A percentile compares a stretch with the other conserved stretches of the same genome.
These are phyloP conservation scores for Cercospora berteroae DNA, from an alignment of 2,329 filamentous ascomycete species.

Conservation along the genomic window DNA sequence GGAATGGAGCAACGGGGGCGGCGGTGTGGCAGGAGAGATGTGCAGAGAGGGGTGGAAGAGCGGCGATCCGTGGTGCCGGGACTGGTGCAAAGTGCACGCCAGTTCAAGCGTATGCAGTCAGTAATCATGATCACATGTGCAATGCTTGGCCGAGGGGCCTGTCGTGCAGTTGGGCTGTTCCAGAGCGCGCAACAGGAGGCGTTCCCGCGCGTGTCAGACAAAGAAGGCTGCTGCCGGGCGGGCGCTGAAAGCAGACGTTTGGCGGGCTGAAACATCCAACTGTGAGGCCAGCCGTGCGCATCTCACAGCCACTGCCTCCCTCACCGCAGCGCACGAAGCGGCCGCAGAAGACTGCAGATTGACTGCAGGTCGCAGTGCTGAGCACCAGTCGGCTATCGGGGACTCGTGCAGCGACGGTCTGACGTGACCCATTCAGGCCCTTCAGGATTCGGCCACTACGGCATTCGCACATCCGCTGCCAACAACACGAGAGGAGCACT, in stretches of 20 bases:
- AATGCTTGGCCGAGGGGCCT: not conserved
- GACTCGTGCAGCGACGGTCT: not conserved
- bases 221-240: not conserved
- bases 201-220: not conserved
- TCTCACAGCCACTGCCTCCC: not conserved
- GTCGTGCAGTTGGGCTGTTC: not conserved
- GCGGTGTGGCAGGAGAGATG: conserved; percentile 1
- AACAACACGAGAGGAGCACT: not conserved
- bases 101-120: not conserved
- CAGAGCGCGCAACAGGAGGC: not conserved
- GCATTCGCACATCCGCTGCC: not conserved
- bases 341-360: not conserved
- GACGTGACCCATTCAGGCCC: not conserved
- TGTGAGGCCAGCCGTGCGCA: not conserved
- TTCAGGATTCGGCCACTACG: not conserved
- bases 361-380: not conserved
- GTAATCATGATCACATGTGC: not conserved
- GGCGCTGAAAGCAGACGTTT: not conserved
- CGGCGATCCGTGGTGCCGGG: not conserved
- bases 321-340: not conserved
- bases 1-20: not conserved
- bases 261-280: not conserved
- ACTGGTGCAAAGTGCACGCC: not conserved
- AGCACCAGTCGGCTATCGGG: not conserved
- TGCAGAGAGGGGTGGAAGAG: not conserved